Conservation (phyloP, 2,329 filamentous ascomycete species). For the Scortechinia acanthostroma region DNA sequence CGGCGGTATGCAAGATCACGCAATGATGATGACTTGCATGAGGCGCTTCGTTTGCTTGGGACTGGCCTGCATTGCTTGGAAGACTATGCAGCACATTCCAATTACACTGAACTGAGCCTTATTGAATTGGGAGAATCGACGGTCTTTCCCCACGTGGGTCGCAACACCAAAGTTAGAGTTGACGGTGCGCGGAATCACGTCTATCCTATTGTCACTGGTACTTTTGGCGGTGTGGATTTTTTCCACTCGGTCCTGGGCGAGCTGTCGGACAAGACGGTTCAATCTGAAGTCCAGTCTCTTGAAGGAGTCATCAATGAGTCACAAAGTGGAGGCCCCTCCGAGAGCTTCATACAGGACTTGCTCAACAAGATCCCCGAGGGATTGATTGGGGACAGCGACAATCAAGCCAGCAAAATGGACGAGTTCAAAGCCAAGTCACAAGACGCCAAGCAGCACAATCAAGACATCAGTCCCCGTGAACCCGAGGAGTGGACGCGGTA, state of each 20-base stretch:
- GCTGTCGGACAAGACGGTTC: slow-evolving; percentile 17
- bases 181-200: slow-evolving; percentile 32
- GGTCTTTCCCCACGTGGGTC: slow-evolving; percentile 43
- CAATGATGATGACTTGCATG: slow-evolving; percentile 10
- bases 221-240: slow-evolving; percentile 32
- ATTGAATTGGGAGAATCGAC: slow-evolving; percentile 37
- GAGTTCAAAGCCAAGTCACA: neutral
- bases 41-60: slow-evolving; percentile 25
- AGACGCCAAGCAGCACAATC: neutral
- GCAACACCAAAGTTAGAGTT: slow-evolving; percentile 16
- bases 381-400: neutral
- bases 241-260: slow-evolving; percentile 19
- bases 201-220: slow-evolving; percentile 42
- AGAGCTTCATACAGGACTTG: neutral
- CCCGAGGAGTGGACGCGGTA: neutral
- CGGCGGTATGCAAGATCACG: slow-evolving; percentile 10
- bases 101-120: slow-evolving; percentile 42
- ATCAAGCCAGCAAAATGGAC: neutral
- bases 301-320: neutral
- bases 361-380: slow-evolving; percentile 2
- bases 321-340: neutral
- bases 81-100: slow-evolving; percentile 45
- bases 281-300: neutral
- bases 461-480: neutral
- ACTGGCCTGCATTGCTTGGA: slow-evolving; percentile 43